Evolutionary conservation across 306 rosid species (phyloP).

Genomic region (Prinsepia uniflora): DNA sequence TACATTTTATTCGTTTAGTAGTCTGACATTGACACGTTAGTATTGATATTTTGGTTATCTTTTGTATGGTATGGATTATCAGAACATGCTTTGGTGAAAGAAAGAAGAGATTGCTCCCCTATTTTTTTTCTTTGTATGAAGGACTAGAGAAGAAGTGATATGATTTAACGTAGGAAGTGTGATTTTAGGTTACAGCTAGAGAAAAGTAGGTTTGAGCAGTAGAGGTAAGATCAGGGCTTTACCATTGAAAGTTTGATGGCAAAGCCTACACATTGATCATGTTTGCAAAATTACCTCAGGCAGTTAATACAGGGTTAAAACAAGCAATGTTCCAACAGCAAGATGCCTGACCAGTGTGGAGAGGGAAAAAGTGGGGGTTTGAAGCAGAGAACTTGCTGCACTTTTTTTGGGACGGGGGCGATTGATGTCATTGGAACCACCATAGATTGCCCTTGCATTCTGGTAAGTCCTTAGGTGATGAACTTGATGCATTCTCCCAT

Average conservation of each 20-base stretch:
- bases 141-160: neutral
- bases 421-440: constrained; percentile 33
- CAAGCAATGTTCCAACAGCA: constrained; percentile 24
- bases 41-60: neutral
- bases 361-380: constrained; percentile 28
- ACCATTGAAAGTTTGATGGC: neutral
- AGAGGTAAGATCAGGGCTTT: neutral
- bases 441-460: constrained; percentile 26
- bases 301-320: constrained; percentile 19
- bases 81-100: neutral
- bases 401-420: constrained; percentile 17
- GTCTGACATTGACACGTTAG: neutral
- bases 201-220: neutral
- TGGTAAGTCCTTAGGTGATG: constrained; percentile 9
- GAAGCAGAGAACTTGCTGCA: constrained; percentile 24
- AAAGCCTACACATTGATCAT: neutral
- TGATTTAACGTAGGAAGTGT: neutral
- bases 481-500: constrained; percentile 25
- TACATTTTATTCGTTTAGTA: neutral
- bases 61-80: neutral
- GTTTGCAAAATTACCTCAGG: neutral
- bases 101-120: neutral
- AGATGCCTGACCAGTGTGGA: constrained; percentile 19
- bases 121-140: neutral
- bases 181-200: neutral